phyloP scores from a whole-genome alignment of 495 filamentous ascomycete species.

The Mycothermus thermophilus region DNA sequence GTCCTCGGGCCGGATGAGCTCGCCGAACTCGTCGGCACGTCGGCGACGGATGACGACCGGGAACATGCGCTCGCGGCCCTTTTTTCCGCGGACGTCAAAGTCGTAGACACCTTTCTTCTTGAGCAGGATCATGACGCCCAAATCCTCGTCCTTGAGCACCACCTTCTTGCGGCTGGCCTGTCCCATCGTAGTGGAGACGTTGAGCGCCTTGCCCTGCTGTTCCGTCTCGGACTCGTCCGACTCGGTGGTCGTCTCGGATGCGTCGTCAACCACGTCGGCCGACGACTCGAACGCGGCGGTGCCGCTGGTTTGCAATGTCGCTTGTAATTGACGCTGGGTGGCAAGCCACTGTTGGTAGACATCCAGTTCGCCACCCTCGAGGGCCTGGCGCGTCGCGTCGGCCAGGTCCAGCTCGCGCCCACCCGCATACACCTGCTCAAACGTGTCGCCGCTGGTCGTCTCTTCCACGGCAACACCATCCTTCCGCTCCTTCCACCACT shows the following conservation, averaged over 20 bases:
- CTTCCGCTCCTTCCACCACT: constrained; percentile 55
- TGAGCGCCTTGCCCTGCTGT: constrained; percentile 82
- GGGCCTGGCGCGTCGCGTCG: constrained; percentile 44
- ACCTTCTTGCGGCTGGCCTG: constrained; percentile 71
- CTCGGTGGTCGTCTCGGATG: constrained; percentile 61
- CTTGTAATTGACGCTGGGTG: constrained; percentile 63
- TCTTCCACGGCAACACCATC: constrained; percentile 49
- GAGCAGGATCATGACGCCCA: constrained; percentile 84
- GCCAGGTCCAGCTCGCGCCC: constrained; percentile 47
- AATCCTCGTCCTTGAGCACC: constrained; percentile 66
- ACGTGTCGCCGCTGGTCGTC: constrained; percentile 40
- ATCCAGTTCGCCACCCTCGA: constrained; percentile 59
- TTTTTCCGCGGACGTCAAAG: constrained; percentile 85
- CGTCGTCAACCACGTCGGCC: constrained; percentile 72
- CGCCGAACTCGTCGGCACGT: constrained; percentile 82
- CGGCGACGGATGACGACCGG: constrained; percentile 69
- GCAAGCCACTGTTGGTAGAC: constrained; percentile 87
- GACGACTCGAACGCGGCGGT: constrained; percentile 50
- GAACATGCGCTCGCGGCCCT: constrained; percentile 85
- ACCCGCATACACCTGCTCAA: constrained; percentile 51
- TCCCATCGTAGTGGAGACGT: constrained; percentile 67
- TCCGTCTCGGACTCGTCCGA: constrained; percentile 83
- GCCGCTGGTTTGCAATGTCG: constrained; percentile 53
- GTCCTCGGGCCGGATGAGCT: constrained; percentile 83
- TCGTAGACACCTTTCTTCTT: constrained; percentile 78